Base-by-base conservation (phyloP, 352 stramenopile species). In the Phytophthora gonapodyides region DNA sequence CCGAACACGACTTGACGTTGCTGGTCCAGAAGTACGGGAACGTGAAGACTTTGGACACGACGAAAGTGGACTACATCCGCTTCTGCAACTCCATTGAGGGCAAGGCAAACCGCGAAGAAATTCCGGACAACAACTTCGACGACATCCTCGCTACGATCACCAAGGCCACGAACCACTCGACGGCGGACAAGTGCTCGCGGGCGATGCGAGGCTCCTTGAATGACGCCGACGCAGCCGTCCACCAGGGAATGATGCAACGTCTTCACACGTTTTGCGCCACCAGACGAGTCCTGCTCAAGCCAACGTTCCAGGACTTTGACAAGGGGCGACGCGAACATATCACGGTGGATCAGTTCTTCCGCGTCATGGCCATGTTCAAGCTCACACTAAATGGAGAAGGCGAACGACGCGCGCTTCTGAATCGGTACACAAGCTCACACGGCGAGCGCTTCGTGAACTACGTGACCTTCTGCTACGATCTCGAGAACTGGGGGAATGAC, bases 251-350 rank as follows among this genome's bases (percentile, higher is more conserved):
- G 63, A 89, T 95, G 77, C 70, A 82, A 17, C 80, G 86, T 0
- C 69, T 95, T 31, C 78, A 75, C 38, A 72, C 55, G 3, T 88
- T 78, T 48, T 89, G 79, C 30, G 57, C 63, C 0, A 89, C 86
- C 11, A 71, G 82, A 1, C 75, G 86, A 48, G 61, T 95, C 41
- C 61, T 93, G 1, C 56, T 95, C 31, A 95, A 95, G 66, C 84
- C 86, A 7, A 75, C 76, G 0, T 95, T 95, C 56, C 82, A 91
- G 57, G 86, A 93, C 44, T 93, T 94, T 67, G 86, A 93, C 59
- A 84, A 86, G 24, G 80, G 80, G 0, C 75, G 70, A 30, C 82
- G 81, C 30, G 86, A 94, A 40, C 81, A 90, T 36, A 84, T 95
- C 36, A 93, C 86, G 0, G 71, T 87, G 5, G 82, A 92, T 45